These are phyloP conservation scores for Aspergillus funiculosus DNA, from an alignment of 495 filamentous ascomycete genomes.

Conservation along the genomic window DNA sequence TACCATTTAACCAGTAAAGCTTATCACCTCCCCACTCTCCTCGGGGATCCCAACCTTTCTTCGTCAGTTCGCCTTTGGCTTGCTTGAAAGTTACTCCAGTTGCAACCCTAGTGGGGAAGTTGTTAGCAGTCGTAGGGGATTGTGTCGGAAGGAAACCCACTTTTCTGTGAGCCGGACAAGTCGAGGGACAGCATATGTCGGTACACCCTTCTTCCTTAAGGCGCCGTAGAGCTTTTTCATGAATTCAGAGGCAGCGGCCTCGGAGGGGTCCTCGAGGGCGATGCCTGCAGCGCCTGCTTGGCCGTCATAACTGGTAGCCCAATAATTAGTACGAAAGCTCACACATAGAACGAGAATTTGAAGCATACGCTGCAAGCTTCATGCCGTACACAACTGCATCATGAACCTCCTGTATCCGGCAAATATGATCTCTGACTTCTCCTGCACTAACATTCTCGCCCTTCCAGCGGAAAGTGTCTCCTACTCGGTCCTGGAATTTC, in stretches of 20 bases:
- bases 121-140: neutral
- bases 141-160: conserved; percentile 23
- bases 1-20: conserved; percentile 46
- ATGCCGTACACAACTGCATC: conserved; percentile 51
- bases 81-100: conserved; percentile 50
- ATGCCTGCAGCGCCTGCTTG: conserved; percentile 48
- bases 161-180: conserved; percentile 47
- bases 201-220: conserved; percentile 46
- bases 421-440: conserved; percentile 52
- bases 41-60: conserved; percentile 42
- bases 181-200: conserved; percentile 45
- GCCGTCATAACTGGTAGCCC: conserved; percentile 43
- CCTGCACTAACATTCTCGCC: conserved; percentile 85
- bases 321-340: neutral
- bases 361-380: conserved; percentile 35
- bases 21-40: conserved; percentile 34
- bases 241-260: conserved; percentile 27
- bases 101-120: conserved; percentile 31
- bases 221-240: conserved; percentile 32
- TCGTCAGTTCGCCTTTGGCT: conserved; percentile 42
- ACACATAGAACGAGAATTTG: neutral
- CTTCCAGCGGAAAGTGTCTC: conserved; percentile 95
- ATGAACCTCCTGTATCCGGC: conserved; percentile 37
- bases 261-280: conserved; percentile 36
- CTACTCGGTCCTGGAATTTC: conserved; percentile 83